A percentile compares a stretch with the other conserved stretches of the same genome.
Evolutionary conservation across 768 basidiomycete genomes (phyloP).

Genomic region (Boletus subcaerulescens): DNA sequence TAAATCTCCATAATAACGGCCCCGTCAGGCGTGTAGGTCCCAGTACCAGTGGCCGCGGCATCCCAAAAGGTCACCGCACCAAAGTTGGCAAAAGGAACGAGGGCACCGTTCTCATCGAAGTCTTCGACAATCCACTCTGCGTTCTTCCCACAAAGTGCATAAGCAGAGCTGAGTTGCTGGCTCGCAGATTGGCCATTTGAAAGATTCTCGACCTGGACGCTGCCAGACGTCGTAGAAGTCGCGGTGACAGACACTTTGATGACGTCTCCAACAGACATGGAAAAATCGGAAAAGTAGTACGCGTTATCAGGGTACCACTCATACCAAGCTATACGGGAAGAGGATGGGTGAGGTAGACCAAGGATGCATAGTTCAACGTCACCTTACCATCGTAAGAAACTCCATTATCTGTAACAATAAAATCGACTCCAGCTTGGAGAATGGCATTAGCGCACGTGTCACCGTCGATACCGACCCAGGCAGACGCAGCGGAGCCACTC

Average conservation of each 20-base stretch:
- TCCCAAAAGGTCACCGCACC: constrained; percentile 3
- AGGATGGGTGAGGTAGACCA: neutral
- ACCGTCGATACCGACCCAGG: too few species aligned
- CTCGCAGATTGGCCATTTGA: neutral
- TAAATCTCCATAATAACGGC: neutral
- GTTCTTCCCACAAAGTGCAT: neutral
- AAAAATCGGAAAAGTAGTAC: neutral
- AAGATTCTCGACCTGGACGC: constrained; percentile 5
- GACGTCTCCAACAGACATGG: neutral
- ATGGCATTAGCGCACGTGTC: too few species aligned
- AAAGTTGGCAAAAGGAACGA: constrained; percentile 1
- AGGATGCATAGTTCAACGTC: too few species aligned
- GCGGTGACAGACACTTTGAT: neutral
- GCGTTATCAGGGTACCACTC: neutral
- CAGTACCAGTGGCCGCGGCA: neutral
- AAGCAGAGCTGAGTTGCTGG: neutral
- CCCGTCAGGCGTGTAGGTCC: neutral
- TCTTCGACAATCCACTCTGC: constrained; percentile 14
- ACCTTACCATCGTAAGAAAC: neutral
- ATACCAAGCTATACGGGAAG: neutral
- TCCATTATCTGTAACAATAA: neutral
- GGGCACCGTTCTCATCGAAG: neutral
- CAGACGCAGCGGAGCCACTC: too few species aligned
- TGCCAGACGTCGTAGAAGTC: neutral
- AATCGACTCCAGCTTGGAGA: neutral